Evolutionary conservation across 768 basidiomycete genomes (phyloP), one percentile per base, ranked within the genome.

Genomic region (Leccinum rimulosum): DNA sequence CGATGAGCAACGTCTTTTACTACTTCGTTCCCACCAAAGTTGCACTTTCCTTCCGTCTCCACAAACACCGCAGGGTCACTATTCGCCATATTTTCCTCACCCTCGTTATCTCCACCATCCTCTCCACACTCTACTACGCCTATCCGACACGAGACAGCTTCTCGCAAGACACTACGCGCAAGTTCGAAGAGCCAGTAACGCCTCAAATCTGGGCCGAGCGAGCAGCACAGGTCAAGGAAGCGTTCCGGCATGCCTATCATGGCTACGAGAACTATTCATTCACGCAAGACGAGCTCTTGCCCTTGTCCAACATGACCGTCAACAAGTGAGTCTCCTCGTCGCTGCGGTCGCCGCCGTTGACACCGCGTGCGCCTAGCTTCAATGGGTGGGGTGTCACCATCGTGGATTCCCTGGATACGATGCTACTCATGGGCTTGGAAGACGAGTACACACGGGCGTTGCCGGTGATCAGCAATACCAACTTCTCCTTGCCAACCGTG

Each of bases 331-430:
- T 69, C 8, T 40, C 17, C 38, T 9, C n/a, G 19, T 45, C 19
- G 43, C 1, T 45, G 10, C 11, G 0, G 43, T 12, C 19, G 43
- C 25, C 48, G 6, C 15, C 48, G 15, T 27, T 49, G 7, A 49
- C 14, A 27, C 22, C 25, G 3, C 14, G 6, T 49, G 48, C 6
- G 48, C 43, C 71, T 50, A 50, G 22, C 12, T 27, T 27, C 49
- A 91, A 91, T 67, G 88, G 87, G 12, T 92, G 90, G 90, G 86
- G 85, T 30, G 79, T 89, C 7, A 88, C 89, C 7, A 76, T 84
- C 27, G 80, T 92, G 52, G 95, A 96, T 68, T 84, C 91, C 1
- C 78, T 97, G 22, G 93, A 95, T 66, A 92, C 92, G 1, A 86
- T 96, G 79, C 76, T 89, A 28, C 75, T 98, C 36, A 87, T 96